phyloP scores from a whole-genome alignment of 2,329 filamentous ascomycete genomes.

The Cryphonectria carpinicola region DNA sequence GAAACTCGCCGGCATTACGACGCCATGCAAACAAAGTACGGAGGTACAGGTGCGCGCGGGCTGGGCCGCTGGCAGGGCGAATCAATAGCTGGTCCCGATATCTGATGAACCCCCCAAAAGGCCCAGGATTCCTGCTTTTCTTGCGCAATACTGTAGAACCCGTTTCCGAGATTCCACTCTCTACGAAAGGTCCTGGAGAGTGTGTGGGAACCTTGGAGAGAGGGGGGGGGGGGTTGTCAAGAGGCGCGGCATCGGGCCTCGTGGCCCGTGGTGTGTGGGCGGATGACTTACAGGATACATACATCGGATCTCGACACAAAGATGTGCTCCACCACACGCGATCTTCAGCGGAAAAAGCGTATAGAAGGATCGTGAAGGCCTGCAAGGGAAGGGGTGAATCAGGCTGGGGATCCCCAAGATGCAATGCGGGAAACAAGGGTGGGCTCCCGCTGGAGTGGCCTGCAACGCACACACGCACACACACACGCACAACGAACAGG shows the following conservation, averaged over 20 bases:
- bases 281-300: conserved; percentile 16
- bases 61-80: background rate
- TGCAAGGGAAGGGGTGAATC: conserved; percentile 1
- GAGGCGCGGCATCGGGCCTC: conserved; percentile 2
- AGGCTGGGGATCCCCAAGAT: conserved; percentile 19
- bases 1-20: background rate
- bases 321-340: conserved; percentile 20
- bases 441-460: conserved; percentile 23
- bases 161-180: background rate
- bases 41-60: background rate
- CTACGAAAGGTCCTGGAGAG: background rate
- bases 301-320: conserved; percentile 17
- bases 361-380: conserved; percentile 10
- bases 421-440: conserved; percentile 29
- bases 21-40: background rate
- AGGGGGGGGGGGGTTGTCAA: no score
- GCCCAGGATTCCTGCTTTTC: background rate
- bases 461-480: conserved; percentile 20
- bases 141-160: background rate
- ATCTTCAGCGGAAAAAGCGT: conserved; percentile 19
- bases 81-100: background rate
- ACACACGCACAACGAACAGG: conserved; percentile 21
- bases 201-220: background rate
- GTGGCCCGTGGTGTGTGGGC: conserved; percentile 18
- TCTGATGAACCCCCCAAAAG: background rate